phyloP scores from a whole-genome alignment of 2,329 filamentous ascomycete genomes.

The Venturia aucupariae region DNA sequence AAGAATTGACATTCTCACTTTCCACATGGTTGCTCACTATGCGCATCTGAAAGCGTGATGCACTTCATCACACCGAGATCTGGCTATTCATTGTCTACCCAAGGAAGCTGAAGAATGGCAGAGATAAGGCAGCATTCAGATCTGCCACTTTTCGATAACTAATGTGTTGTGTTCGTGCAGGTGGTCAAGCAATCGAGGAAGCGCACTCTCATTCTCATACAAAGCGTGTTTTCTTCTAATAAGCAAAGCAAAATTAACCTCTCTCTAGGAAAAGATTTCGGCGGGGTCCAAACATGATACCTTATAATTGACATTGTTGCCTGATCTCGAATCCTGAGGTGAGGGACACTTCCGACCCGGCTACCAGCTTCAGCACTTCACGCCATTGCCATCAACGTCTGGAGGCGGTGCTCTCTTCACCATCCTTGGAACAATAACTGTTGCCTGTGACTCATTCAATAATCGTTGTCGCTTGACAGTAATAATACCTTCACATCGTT shows the following conservation, averaged over 20 bases:
- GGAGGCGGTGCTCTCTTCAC: neutral
- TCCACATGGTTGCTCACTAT: neutral
- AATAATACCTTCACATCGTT: neutral
- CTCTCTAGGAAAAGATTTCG: neutral
- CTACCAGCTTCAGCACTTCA: neutral
- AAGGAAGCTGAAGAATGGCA: neutral
- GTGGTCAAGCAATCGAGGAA: neutral
- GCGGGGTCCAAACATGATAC: neutral
- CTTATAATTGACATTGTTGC: neutral
- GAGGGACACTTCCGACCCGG: neutral
- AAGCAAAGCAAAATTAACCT: neutral
- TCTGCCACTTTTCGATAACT: neutral
- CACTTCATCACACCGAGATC: neutral
- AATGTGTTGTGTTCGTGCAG: neutral
- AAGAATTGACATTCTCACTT: neutral
- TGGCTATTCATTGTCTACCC: neutral
- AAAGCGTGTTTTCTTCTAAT: neutral
- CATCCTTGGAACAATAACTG: neutral
- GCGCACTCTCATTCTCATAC: neutral
- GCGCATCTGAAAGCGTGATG: neutral
- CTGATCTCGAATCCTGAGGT: slow-evolving; percentile 1
- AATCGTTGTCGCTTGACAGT: neutral
- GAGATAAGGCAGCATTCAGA: neutral
- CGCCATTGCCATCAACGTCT: neutral
- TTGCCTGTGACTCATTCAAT: neutral